These are phyloP conservation scores for Phytophthora hybrid DNA, from an alignment of 352 stramenopile species.

Conservation along the genomic window DNA sequence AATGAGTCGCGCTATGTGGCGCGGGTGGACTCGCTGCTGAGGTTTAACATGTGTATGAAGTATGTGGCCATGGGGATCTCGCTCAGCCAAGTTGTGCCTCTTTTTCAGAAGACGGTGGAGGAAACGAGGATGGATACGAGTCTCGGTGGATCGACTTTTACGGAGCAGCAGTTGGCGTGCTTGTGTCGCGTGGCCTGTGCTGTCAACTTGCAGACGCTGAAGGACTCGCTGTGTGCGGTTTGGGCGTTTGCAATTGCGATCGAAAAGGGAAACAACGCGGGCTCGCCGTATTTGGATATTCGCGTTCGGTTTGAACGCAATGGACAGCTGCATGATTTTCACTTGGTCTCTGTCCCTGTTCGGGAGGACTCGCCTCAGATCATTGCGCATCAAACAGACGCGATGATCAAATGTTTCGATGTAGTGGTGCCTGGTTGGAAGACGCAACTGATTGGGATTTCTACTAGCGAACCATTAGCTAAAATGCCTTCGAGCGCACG, in stretches of 20 bases:
- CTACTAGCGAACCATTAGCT: slow-evolving; percentile 15
- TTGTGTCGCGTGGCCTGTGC: slow-evolving; percentile 42
- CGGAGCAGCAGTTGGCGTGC: slow-evolving; percentile 34
- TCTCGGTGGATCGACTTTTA: slow-evolving; percentile 21
- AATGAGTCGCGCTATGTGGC: slow-evolving; percentile 43
- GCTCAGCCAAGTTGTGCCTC: slow-evolving; percentile 28
- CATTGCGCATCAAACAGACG: slow-evolving; percentile 25
- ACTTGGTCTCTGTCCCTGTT: slow-evolving; percentile 39
- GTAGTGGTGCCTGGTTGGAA: slow-evolving; percentile 34
- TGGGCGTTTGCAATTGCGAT: slow-evolving; percentile 38
- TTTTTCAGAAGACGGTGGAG: slow-evolving; percentile 38
- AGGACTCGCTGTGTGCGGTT: slow-evolving; percentile 31
- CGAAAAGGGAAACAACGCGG: slow-evolving; percentile 28
- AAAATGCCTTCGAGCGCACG: slow-evolving; percentile 30
- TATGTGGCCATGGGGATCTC: slow-evolving; percentile 42
- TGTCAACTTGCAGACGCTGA: slow-evolving; percentile 43
- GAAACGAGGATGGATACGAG: slow-evolving; percentile 34
- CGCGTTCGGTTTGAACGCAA: slow-evolving; percentile 38
- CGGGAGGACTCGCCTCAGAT: slow-evolving; percentile 31
- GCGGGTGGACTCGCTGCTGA: slow-evolving; percentile 35
- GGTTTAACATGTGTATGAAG: slow-evolving; percentile 44
- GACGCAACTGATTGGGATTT: slow-evolving; percentile 30
- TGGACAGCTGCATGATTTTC: slow-evolving; percentile 32
- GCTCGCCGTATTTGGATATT: slow-evolving; percentile 34
- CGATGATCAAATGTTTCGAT: slow-evolving; percentile 36